Base-by-base conservation (phyloP, 129 eudicot genomes). In the Cynara cardunculus region DNA sequence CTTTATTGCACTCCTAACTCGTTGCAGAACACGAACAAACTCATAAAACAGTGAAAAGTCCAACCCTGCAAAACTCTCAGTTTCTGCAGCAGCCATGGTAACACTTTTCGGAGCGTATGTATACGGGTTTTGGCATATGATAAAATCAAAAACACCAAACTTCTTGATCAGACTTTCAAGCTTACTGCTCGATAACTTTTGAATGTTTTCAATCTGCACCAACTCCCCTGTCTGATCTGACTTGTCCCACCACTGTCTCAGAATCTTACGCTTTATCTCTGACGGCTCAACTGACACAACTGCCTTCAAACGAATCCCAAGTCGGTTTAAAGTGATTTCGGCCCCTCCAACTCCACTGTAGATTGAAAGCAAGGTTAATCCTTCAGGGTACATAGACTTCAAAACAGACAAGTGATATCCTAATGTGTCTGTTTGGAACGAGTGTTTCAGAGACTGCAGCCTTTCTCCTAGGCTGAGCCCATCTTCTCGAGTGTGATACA, bases 261-360 rank as follows among this genome's bases (percentile, higher is more conserved):
- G 74, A 37, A 96, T 87, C 82, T 82, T 88, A 32, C 98, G 89
- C 44, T 86, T 91, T 5, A 44, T 61, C 67, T 96, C 99, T 4
- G 85, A 89, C 0, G 97, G 85, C 78, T 96, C 99, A 37, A 96
- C 78, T 0, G 99, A 93, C 21, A 96, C 97, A 2, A 96, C 92
- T 30, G 69, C 91, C 77, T 88, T 92, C 64, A 96, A 76, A 16
- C 78, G 88, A 28, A 96, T 92, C 3, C 97, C 97, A 27, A 96
- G 90, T 25, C 94, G 83, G 77, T 92, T 88, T 61, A 96, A 80
- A 56, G 99, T 86, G n/a, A 96, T 83, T 70, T 96, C 98, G 0
- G 89, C 94, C 22, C 99, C 99, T 27, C 99, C 99, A 69, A 92
- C 82, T 21, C 99, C 97, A 32, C 88, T 90, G 53, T 90, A 90